A percentile compares a stretch with the other conserved stretches of the same genome.
These are phyloP conservation scores for Solanum pinnatisectum DNA, from an alignment of 257 asterid genomes.

Conservation along the genomic window DNA sequence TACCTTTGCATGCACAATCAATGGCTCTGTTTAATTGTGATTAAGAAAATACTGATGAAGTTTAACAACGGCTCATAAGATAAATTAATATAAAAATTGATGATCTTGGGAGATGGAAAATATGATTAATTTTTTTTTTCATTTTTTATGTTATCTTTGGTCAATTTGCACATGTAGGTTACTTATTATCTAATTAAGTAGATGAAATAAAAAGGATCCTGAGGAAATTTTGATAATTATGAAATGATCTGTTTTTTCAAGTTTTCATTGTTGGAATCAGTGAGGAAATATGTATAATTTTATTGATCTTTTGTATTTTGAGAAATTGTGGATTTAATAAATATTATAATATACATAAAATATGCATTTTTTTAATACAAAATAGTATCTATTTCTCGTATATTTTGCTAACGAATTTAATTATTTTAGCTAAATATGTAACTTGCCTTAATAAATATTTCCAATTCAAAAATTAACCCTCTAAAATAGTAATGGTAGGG, in stretches of 20 bases:
- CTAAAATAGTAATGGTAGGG: neutral
- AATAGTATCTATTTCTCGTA: too few relatives aligned
- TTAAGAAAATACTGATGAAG: neutral
- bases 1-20: constrained; percentile 1
- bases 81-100: neutral
- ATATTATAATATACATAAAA: neutral
- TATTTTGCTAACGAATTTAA: too few relatives aligned
- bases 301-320: neutral
- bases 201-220: neutral
- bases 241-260: neutral
- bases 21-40: neutral
- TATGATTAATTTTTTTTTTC: neutral
- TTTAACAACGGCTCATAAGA: neutral
- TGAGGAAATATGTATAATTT: neutral
- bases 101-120: neutral
- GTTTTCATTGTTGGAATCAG: neutral
- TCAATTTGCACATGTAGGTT: neutral
- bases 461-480: too few relatives aligned
- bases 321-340: neutral
- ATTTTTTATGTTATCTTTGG: neutral
- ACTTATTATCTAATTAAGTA: neutral
- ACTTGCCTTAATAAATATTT: too few relatives aligned
- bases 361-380: neutral
- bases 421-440: neutral
- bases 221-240: neutral